Percentiles rank a stretch among this genome's conserved stretches.
Evolutionary conservation across 176 grass and related monocot species (phyloP).

Genomic region (Bothriochloa decipiens): DNA sequence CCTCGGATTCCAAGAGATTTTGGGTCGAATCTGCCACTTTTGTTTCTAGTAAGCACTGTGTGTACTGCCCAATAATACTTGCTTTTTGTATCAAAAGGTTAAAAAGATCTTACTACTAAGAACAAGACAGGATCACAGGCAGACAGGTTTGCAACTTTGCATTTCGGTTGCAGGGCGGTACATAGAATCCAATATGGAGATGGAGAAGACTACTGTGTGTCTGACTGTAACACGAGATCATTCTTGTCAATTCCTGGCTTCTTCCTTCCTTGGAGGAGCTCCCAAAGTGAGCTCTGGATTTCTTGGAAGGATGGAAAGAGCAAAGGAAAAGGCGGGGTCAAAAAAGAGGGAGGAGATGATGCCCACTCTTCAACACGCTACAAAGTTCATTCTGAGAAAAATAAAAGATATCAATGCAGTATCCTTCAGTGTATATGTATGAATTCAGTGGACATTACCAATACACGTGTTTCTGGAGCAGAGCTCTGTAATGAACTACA

Average conservation of each 20-base stretch:
- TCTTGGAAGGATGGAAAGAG: constrained; percentile 21
- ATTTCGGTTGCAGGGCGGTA: neutral
- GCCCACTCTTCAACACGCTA: neutral
- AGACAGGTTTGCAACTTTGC: neutral
- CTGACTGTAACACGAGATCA: neutral
- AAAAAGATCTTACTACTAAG: neutral
- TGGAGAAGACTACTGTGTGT: neutral
- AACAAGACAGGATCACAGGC: neutral
- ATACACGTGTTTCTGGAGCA: neutral
- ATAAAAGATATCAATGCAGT: neutral
- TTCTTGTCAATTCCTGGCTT: constrained; percentile 12
- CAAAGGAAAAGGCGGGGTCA: neutral
- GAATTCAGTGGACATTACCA: neutral
- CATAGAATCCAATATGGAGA: constrained; percentile 29
- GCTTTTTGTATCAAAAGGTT: constrained; percentile 21
- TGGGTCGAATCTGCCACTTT: constrained; percentile 29
- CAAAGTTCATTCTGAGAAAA: neutral
- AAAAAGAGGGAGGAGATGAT: neutral
- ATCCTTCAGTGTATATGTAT: neutral
- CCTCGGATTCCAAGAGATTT: constrained; percentile 45
- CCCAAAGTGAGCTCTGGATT: neutral
- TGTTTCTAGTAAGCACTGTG: neutral
- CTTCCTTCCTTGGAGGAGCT: neutral
- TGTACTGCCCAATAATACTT: neutral
- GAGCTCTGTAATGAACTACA: neutral